These are phyloP conservation scores for Blastocystis sp. DNA, from an alignment of 352 stramenopile species.

Conservation along the genomic window DNA sequence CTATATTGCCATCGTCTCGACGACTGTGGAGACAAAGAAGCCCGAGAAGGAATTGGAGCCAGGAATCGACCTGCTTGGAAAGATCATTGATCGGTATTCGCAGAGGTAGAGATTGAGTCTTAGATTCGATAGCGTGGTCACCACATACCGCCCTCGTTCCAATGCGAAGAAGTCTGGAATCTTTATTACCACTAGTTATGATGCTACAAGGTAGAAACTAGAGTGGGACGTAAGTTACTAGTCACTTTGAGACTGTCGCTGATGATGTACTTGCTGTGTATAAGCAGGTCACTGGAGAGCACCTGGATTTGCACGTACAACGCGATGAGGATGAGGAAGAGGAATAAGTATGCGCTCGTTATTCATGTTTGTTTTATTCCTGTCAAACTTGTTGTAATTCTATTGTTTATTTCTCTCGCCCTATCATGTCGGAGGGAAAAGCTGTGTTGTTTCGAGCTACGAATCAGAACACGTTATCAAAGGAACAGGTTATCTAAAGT, in stretches of 20 bases:
- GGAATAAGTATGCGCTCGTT: not conserved
- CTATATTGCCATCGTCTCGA: constrained; percentile 97
- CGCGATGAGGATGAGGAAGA: constrained; percentile 39
- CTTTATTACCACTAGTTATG: constrained; percentile 91
- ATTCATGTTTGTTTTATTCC: not conserved
- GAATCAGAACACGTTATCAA: not conserved
- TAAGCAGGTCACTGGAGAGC: constrained; percentile 91
- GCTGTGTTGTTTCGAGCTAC: not conserved
- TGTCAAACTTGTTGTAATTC: not conserved
- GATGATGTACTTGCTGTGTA: constrained; percentile 93
- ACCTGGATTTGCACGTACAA: constrained; percentile 83
- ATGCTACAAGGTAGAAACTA: constrained; percentile 69
- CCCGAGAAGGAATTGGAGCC: constrained; percentile 86
- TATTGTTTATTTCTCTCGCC: not conserved
- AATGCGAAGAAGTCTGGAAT: constrained; percentile 86
- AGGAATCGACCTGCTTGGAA: constrained; percentile 87
- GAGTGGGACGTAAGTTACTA: not conserved
- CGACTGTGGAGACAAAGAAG: constrained; percentile 88
- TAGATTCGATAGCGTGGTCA: constrained; percentile 85
- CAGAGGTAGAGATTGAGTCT: not conserved
- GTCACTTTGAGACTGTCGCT: constrained; percentile 93
- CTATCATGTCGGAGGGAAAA: constrained; percentile 3
- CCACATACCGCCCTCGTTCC: constrained; percentile 84
- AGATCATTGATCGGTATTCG: constrained; percentile 80
- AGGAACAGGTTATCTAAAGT: constrained; percentile 8